Evolutionary conservation across 2,329 filamentous ascomycete genomes (phyloP), one percentile per base, ranked within the genome.

Genomic region (Fusarium sp.): DNA sequence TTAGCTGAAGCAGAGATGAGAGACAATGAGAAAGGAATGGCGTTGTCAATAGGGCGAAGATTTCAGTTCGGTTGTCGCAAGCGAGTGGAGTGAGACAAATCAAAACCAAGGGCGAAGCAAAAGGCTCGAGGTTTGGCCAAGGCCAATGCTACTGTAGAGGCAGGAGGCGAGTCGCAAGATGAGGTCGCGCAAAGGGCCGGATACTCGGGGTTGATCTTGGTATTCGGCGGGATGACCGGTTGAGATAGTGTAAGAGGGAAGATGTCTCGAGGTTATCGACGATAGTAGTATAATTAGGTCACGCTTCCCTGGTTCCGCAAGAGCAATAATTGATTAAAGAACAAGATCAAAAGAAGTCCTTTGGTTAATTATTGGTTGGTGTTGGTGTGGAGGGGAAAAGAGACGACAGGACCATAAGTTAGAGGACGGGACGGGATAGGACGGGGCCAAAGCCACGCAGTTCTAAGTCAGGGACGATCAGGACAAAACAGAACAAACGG

Each of bases 401-500:
- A 46, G 33, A 45, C 46, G 46, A 67, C 33, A 48, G 23, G 44
- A 44, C 48, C 56, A 19, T 30, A 40, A 20, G 46, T 40, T 56
- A 30, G 27, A 35, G 17, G 13, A 35, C 33, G 33, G 37, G 27
- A 51, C 25, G 35, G 19, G 22, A 33, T 33, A 47, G 55, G 33
- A 48, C 44, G 39, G 47, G 60, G 15, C 30, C 60, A 63, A 63
- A 35, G 50, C 58, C 39, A 63, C 30, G 50, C 57, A 43, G 35
- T 39, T 47, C 47, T 53, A 47, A 52, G 44, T 45, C 54, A 56
- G 50, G 65, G 55, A 52, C 17, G 27, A 13, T 30, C 10, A n/a
- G 35, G 7, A 5, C 17, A 65, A 27, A 43, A 46, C 48, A 54
- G 55, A 62, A 61, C 54, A 53, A 65, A 68, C 22, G 61, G 65